Base-by-base conservation (phyloP, 2,329 filamentous ascomycete species). In the Xylogone sp. region DNA sequence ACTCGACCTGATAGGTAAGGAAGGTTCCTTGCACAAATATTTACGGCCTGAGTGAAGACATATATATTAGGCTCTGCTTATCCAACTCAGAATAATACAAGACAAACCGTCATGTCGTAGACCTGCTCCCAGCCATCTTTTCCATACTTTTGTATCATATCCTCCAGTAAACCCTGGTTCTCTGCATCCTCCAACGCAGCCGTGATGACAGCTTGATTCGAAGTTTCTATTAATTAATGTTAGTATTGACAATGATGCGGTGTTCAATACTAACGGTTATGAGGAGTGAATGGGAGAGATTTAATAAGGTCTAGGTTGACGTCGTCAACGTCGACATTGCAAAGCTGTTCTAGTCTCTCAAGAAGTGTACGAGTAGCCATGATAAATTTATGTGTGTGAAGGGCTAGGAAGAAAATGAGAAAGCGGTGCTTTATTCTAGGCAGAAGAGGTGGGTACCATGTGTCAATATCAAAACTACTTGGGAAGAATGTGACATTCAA, bases 1-100 rank as follows among this genome's bases (percentile, higher is more conserved):
- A 76, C 75, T 3, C 76, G 73, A 21, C 74, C 75, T n/a, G 61
- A 58, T 52, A 78, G 72, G 42, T 68, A 65, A 53, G 69, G 65
- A 39, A 77, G 71, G 54, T 75, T 77, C 59, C 69, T 34, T 42
- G 52, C 52, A 43, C 52, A 53, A 39, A 39, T 6, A 39, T 7
- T 7, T 4, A 39, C 34, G n/a, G 34, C 34, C 34, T 39, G n/a
- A 5, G 4, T 7, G 13, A 7, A 13, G n/a, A 16, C 34, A 13
- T 7, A 18, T 18, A 39, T 39, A 39, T 39, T 39, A 39, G 34
- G 10, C 8, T 7, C 13, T 39, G 4, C 12, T 16, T 39, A 16
- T 9, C n/a, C 34, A 16, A 16, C 34, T 16, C 34, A 7, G 4
- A 18, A 5, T 18, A 16, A 16, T 39, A 16, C 10, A 27, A 27